Percentiles rank a stretch among this genome's conserved stretches.
These are phyloP conservation scores for Thamnidium elegans DNA, from an alignment of 192 early-diverging fungal species.

Conservation along the genomic window DNA sequence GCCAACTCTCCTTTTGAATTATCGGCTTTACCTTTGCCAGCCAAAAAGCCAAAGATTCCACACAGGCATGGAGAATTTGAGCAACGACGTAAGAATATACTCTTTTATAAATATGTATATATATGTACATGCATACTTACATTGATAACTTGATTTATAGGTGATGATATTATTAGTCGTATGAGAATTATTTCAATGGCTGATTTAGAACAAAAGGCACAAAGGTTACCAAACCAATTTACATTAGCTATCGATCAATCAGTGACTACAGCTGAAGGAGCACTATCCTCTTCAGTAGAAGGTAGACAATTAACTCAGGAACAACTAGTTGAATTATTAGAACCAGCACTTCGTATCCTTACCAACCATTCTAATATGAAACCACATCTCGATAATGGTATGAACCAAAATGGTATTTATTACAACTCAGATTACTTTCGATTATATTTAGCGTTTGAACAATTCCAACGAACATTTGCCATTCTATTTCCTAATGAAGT, in stretches of 20 bases:
- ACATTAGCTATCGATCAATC: constrained; percentile 28
- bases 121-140: background rate
- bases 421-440: constrained; percentile 41
- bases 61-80: constrained; percentile 44
- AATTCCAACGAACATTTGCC: constrained; percentile 33
- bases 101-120: background rate
- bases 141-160: constrained; percentile 15
- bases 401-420: constrained; percentile 46
- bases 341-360: constrained; percentile 25
- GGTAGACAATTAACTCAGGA: constrained; percentile 3
- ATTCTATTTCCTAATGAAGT: constrained; percentile 31
- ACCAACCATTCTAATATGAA: constrained; percentile 35
- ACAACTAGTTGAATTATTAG: constrained; percentile 21
- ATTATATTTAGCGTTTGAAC: constrained; percentile 41
- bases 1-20: constrained; percentile 18
- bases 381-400: constrained; percentile 41
- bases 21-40: constrained; percentile 14
- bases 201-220: constrained; percentile 38
- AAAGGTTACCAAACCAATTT: constrained; percentile 21
- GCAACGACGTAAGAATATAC: constrained; percentile 29
- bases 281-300: background rate
- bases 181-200: constrained; percentile 31
- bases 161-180: constrained; percentile 38
- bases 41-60: constrained; percentile 40
- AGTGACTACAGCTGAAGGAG: constrained; percentile 9